These are phyloP conservation scores for Mixia osmundae DNA, from an alignment of 1,284 basidiomycete species.

Conservation along the genomic window DNA sequence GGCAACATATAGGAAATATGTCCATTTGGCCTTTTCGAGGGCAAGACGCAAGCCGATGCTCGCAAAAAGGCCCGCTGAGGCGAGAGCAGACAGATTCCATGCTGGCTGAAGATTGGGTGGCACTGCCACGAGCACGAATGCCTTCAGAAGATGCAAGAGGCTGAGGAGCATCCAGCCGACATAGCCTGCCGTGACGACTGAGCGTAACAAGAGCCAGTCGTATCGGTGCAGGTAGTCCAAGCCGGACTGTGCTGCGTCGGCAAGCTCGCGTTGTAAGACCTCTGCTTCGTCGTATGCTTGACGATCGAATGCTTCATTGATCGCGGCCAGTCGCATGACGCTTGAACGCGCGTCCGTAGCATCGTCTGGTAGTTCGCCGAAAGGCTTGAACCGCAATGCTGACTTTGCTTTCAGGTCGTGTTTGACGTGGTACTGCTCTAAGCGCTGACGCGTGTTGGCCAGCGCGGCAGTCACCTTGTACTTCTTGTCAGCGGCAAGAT, in stretches of 20 bases:
- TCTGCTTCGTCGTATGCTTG: conserved; percentile 33
- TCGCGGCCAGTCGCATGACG: conserved; percentile 18
- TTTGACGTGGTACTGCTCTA: conserved; percentile 60
- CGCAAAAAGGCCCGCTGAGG: no score
- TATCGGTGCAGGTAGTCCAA: conserved; percentile 59
- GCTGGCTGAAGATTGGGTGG: no score
- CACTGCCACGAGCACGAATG: no score
- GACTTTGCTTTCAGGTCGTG: conserved; percentile 37
- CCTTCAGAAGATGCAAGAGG: conserved; percentile 16
- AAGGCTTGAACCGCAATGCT: conserved; percentile 39
- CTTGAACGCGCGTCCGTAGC: conserved; percentile 24
- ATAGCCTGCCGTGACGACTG: conserved; percentile 48
- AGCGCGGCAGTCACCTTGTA: conserved; percentile 34
- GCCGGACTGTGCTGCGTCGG: conserved; percentile 36
- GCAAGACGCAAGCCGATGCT: no score
- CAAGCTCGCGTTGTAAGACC: conserved; percentile 27
- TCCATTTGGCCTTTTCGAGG: conserved; percentile 36
- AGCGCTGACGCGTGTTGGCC: conserved; percentile 47
- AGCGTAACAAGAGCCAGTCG: conserved; percentile 46
- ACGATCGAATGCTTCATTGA: conserved; percentile 21
- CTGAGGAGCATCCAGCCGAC: conserved; percentile 38
- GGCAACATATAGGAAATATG: conserved; percentile 49
- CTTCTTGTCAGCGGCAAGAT: conserved; percentile 14
- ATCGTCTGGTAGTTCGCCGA: conserved; percentile 23
- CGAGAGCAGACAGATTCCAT: no score